Base-by-base conservation (phyloP, 441 rosid genomes). In the Theobroma grandiflorum region DNA sequence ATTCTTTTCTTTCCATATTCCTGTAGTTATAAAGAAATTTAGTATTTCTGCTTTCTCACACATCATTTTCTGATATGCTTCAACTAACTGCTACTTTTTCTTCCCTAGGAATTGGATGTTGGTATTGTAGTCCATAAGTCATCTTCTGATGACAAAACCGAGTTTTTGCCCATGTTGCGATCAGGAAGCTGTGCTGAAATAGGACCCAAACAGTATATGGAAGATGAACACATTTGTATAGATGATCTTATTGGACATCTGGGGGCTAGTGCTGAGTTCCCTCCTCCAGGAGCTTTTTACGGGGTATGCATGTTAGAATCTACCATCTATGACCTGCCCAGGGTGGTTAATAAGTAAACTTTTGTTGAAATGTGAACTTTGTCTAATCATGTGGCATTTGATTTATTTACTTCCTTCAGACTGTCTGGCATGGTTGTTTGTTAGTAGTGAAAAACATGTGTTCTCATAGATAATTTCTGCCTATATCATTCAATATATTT, bases 111-210 rank as follows among this genome's bases (percentile, higher is more conserved):
- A 77, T 75, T 85, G 71, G 95, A 93, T 86, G 92, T 87, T 80
- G 93, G 91, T 68, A 72, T 76, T 62, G 81, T 84, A 78, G 89
- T 89, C 20, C 84, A 74, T 63, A 89, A 86, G 78, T 85, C 95
- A 68, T 80, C 88, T 76, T 81, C 89, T 75, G 94, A 89, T 79
- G 98, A 90, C 66, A 90, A 82, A 63, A 63, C 89, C 0, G 93
- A 85, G 62, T 90, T 87, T 86, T 75, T 85, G 52, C 95, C 99
- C 7, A 81, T 90, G 5, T 86, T 93, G 78, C 90, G 97, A 61
- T 94, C 98, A 75, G 98, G 98, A 83, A 94, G 98, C 79, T 94
- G 98, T 77, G 98, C 98, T 78, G 98, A 93, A 86, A 92, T 80
- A 80, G 99, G 99, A 33, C 92, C 98, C 45, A 96, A 96, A 82